Evolutionary conservation across 768 basidiomycete genomes (phyloP), one percentile per base, ranked within the genome.

Genomic region (Russula brevipes): DNA sequence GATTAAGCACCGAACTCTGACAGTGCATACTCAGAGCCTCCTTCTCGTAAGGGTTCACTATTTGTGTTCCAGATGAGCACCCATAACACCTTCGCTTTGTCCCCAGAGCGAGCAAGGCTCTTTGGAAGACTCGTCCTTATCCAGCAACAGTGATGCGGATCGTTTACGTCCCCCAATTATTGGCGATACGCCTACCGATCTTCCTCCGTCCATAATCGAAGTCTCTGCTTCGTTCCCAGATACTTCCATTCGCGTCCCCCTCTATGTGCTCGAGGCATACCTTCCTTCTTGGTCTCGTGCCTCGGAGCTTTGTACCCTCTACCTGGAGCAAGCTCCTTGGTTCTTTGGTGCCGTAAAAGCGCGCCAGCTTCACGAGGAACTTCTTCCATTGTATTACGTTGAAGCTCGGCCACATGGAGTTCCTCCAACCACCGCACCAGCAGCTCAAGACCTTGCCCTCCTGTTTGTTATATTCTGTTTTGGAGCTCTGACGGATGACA

Each of bases 311-410:
- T 81, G 80, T 67, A 80, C 84, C n/a, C 77, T 88, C 12, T 91
- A 90, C 72, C 79, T 89, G 45, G 85, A 85, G n/a, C 85, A 87
- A 69, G 86, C 88, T 3, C 85, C 86, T 0, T 91, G 89, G 89
- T 88, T 89, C 70, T 89, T 88, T 61, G 85, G 87, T 24, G 85
- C 87, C 2, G 82, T 90, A 42, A 85, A 85, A 3, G 76, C 78
- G 49, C 76, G 76, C 16, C 88, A 91, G 64, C 73, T 88, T 9
- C 72, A 82, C n/a, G 83, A 87, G 60, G 85, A 87, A 63, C 73
- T 83, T 17, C 74, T 88, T n/a, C 86, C 86, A 16, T 67, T 82
- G 47, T 87, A 84, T 83, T 88, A 86, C 63, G 72, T 72, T n/a
- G 85, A 81, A 66, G 81, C 80, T 31, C 54, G 56, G 11, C 60